These are phyloP conservation scores for Cryptococcus sp. DNA, from an alignment of 1,284 basidiomycete genomes.

Conservation along the genomic window DNA sequence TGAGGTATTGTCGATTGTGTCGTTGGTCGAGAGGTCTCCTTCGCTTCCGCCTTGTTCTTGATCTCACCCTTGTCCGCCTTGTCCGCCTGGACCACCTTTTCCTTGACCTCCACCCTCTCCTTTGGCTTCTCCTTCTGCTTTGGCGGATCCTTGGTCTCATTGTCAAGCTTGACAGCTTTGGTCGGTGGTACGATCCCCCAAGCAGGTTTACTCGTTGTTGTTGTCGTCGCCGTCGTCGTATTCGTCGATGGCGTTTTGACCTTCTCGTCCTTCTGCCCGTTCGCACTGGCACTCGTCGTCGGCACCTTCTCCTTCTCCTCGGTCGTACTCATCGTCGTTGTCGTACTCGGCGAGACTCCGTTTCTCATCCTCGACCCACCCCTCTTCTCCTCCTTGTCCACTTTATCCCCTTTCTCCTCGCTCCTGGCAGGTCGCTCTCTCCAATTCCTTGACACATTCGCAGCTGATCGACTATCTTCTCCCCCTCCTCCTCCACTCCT, in stretches of 20 bases:
- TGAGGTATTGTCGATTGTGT: not conserved
- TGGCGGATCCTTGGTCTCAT: not conserved
- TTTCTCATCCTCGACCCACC: constrained; percentile 1
- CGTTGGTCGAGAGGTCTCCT: no score
- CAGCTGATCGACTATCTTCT: constrained; percentile 23
- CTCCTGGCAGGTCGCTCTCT: constrained; percentile 15
- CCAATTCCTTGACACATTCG: constrained; percentile 35
- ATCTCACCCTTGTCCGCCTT: constrained; percentile 4
- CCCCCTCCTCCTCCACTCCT: constrained; percentile 10
- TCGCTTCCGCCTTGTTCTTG: not conserved
- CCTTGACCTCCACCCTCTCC: not conserved
- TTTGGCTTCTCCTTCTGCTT: not conserved
- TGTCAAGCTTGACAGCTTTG: no score
- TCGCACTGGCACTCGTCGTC: not conserved
- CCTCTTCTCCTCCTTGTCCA: constrained; percentile 6
- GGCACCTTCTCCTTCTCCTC: not conserved
- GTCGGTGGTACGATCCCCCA: no score
- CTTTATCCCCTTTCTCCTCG: constrained; percentile 12
- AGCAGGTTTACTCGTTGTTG: not conserved
- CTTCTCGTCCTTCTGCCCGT: not conserved
- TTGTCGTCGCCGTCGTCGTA: not conserved
- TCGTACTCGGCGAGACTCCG: not conserved
- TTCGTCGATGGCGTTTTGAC: no score
- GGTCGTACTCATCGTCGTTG: not conserved
- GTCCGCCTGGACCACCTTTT: not conserved